Evolutionary conservation across 2,329 filamentous ascomycete species (phyloP).

Genomic region (Trichoderma pleuroti): DNA sequence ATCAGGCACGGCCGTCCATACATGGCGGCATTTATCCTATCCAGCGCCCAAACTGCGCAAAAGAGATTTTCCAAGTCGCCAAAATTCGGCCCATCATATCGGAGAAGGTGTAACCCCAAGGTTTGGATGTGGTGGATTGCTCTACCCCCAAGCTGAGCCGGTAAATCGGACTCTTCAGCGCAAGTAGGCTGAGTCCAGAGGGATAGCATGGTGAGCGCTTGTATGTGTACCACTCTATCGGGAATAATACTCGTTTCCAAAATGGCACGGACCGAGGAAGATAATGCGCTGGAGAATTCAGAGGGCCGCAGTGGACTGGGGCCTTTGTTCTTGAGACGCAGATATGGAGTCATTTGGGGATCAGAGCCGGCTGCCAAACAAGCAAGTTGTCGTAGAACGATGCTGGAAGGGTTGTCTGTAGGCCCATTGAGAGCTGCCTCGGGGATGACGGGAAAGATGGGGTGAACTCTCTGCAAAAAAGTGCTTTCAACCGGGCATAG

Average conservation of each 20-base stretch:
- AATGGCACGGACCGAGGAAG: conserved; percentile 46
- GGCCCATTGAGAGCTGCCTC: conserved; percentile 32
- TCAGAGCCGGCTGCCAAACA: conserved; percentile 54
- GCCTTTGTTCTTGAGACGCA: conserved; percentile 42
- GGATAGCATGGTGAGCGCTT: conserved; percentile 51
- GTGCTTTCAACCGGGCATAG: conserved; percentile 42
- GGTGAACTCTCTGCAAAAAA: conserved; percentile 54
- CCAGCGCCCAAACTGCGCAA: conserved; percentile 59
- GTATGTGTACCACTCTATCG: conserved; percentile 53
- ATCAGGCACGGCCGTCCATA: conserved; percentile 58
- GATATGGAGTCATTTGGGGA: conserved; percentile 41
- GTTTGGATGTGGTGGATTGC: conserved; percentile 58
- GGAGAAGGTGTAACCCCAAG: conserved; percentile 50
- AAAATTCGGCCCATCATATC: conserved; percentile 38
- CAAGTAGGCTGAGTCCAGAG: conserved; percentile 57
- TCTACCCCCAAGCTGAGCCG: conserved; percentile 50
- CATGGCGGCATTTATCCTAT: conserved; percentile 57
- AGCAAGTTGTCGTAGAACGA: conserved; percentile 51
- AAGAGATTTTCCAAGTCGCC: conserved; percentile 49
- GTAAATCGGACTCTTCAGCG: conserved; percentile 52
- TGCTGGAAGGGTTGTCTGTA: conserved; percentile 34
- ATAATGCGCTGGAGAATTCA: conserved; percentile 48
- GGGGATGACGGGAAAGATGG: conserved; percentile 52
- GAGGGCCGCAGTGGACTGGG: conserved; percentile 40
- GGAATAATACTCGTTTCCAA: conserved; percentile 53